Evolutionary conservation across 345 rosid species (phyloP).

Genomic region (Pistacia atlantica): DNA sequence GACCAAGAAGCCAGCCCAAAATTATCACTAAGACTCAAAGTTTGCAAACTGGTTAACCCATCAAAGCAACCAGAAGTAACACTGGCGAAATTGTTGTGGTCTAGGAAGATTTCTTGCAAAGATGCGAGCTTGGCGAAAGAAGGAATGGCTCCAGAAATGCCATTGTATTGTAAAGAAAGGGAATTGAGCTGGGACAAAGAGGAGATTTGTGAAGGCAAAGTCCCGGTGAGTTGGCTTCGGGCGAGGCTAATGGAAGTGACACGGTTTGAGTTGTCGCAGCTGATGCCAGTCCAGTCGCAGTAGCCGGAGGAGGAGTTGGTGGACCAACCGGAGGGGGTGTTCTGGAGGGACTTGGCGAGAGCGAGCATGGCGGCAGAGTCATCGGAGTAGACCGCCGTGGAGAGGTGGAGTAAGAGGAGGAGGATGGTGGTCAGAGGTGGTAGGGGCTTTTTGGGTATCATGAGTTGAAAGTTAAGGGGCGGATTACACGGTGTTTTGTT

Average conservation of each 20-base stretch:
- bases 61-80: constrained; percentile 55
- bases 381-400: constrained; percentile 36
- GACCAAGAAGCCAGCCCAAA: constrained; percentile 43
- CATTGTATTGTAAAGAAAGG: constrained; percentile 50
- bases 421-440: constrained; percentile 24
- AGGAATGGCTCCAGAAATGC: constrained; percentile 63
- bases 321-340: background rate
- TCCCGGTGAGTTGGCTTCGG: constrained; percentile 41
- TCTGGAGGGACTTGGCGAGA: constrained; percentile 45
- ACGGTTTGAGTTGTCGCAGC: constrained; percentile 43
- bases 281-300: constrained; percentile 65
- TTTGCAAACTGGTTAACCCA: constrained; percentile 57
- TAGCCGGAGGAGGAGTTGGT: constrained; percentile 29
- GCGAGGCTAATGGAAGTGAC: constrained; percentile 52
- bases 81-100: constrained; percentile 53
- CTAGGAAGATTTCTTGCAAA: constrained; percentile 48
- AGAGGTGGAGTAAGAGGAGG: constrained; percentile 24
- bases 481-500: no score
- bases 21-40: constrained; percentile 48
- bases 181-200: constrained; percentile 53
- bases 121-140: constrained; percentile 52
- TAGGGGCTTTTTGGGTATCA: constrained; percentile 36
- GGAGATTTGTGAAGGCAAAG: constrained; percentile 49
- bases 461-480: constrained; percentile 13
- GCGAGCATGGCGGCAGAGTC: constrained; percentile 52